Base-by-base conservation (phyloP, 805 yeast genomes). In the Myxozyma mucilagina region DNA sequence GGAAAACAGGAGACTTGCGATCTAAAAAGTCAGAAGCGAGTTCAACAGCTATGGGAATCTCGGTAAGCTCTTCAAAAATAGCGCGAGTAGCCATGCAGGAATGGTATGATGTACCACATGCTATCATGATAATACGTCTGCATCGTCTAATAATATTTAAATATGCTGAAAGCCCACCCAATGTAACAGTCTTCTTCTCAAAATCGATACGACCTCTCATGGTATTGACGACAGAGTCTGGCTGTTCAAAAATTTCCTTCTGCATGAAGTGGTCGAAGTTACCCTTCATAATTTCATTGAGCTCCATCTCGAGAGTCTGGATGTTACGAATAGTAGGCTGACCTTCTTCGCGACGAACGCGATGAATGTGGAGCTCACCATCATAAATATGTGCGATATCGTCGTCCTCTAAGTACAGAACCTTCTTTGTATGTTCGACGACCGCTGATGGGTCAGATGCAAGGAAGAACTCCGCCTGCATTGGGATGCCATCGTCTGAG, bases 201-300 rank as follows among this genome's bases (percentile, higher is more conserved):
- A 94, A 94, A 76, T 94, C 98, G 64, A 94, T 82, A 81, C 99
- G 90, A 73, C 99, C 99, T 81, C 99, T 88, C 99, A 94, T 94
- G 54, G 99, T 94, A 80, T 94, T 94, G 75, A 92, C 88, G 54
- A 97, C 88, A 3, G 98, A 92, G 73, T 94, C 99, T 42, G 99
- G 99, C 79, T 94, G 99, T 78, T 94, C 99, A 73, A 88, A 90
- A 69, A 94, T 94, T 79, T 94, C 99, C 82, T 94, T 94, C 79
- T 91, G 96, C 99, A 94, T 94, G 77, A 93, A 94, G 78, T 94
- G 99, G 69, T 84, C 86, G 79, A 88, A 93, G 65, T 89, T 88
- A 71, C 99, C 99, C 80, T 91, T 93, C 98, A 94, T 94, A 74
- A 94, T 93, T 79, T 94, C 96, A 64, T 96, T 94, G 74, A 94